Evolutionary conservation across 2,329 filamentous ascomycete genomes (phyloP).

Genomic region (Colletotrichum euphorbiae): DNA sequence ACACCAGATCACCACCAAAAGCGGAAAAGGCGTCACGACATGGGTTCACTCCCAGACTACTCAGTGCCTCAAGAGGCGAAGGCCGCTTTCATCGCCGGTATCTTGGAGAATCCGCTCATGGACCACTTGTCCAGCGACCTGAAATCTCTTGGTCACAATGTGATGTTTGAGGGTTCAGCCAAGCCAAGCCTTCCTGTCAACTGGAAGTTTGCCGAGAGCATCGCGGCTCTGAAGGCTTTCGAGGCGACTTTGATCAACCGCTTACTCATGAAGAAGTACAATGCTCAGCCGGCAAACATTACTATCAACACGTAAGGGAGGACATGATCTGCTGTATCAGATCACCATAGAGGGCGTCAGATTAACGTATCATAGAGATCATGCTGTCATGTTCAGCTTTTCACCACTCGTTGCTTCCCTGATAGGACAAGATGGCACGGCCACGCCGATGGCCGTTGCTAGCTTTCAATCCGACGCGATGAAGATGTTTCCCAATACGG

Average conservation of each 20-base stretch:
- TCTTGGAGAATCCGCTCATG: constrained; percentile 33
- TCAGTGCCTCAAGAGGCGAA: constrained; percentile 33
- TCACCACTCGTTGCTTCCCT: constrained; percentile 28
- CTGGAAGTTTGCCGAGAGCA: constrained; percentile 67
- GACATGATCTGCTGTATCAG: background rate
- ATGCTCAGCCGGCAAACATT: constrained; percentile 51
- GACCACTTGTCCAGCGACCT: constrained; percentile 22
- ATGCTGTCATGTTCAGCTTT: constrained; percentile 36
- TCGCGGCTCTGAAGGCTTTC: constrained; percentile 60
- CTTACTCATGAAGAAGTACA: constrained; percentile 60
- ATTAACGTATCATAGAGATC: constrained; percentile 18
- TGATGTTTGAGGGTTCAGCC: constrained; percentile 56
- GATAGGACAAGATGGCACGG: constrained; percentile 27
- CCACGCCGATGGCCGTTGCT: constrained; percentile 31
- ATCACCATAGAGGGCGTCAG: background rate
- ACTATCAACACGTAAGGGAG: constrained; percentile 57
- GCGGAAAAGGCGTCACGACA: background rate
- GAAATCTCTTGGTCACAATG: constrained; percentile 34
- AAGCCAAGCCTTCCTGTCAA: constrained; percentile 63
- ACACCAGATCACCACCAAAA: background rate
- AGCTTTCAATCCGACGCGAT: constrained; percentile 26
- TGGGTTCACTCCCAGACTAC: constrained; percentile 32
- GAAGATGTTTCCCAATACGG: constrained; percentile 33
- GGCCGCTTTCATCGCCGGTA: constrained; percentile 23
- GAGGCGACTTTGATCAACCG: constrained; percentile 60